Conservation (phyloP, 768 basidiomycete genomes). For the Lentinula sp. region DNA sequence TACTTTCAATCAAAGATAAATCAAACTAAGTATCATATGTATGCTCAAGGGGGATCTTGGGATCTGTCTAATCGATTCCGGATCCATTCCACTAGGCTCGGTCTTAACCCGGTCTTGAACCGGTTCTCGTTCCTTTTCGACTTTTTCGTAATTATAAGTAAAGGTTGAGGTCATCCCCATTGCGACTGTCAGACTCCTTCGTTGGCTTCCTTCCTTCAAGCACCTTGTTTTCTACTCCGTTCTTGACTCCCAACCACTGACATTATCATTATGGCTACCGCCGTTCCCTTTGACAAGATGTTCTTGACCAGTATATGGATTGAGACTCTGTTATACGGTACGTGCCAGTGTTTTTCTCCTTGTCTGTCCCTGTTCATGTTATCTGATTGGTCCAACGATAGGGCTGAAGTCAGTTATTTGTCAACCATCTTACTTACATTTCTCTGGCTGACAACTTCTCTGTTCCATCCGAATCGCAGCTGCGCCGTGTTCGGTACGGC, state of each 20-base stretch:
- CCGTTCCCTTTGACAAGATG: neutral
- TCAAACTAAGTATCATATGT: too few relatives aligned
- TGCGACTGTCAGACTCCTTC: neutral
- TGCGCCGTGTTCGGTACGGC: conserved; percentile 1
- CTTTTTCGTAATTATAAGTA: neutral
- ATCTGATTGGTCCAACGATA: neutral
- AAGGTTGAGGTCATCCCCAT: neutral
- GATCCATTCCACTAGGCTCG: neutral
- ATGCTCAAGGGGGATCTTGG: neutral
- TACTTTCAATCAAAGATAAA: too few relatives aligned
- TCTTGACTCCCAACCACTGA: neutral
- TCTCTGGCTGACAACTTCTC: neutral
- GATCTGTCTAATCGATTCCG: neutral
- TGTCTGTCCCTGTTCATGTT: neutral
- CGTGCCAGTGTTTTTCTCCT: neutral
- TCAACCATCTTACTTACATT: too few relatives aligned
- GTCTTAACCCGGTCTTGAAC: neutral
- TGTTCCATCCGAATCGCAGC: neutral
- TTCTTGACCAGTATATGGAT: conserved; percentile 6
- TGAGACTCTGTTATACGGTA: conserved; percentile 4
- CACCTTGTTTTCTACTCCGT: neutral
- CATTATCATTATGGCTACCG: neutral
- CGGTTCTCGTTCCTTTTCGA: neutral
- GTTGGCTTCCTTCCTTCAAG: neutral
- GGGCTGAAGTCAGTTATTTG: neutral